Base-by-base conservation (phyloP, 257 asterid genomes). In the Solanum chmielewskii region DNA sequence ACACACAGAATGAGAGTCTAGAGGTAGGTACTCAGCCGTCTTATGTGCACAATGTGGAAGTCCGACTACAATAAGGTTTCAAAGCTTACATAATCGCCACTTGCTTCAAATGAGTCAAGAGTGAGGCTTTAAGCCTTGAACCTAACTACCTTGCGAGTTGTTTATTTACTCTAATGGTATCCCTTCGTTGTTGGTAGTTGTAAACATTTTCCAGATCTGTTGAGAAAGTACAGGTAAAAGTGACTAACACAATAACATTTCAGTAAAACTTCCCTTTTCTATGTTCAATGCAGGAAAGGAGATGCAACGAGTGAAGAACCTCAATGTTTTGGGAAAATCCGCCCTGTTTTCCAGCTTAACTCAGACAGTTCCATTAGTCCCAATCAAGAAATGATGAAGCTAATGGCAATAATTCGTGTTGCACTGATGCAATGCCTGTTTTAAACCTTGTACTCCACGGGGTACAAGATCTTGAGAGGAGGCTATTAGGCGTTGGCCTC, bases 311-410 rank as follows among this genome's bases (percentile, higher is more conserved):
- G 93, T 90, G 97, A 88, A 91, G 84, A 78, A 88, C 16, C 87
- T 97, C 90, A 92, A 94, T 85, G 90, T 95, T 69, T 88, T 94
- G 90, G 91, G 92, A 27, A 95, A 93, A 83, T 88, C 98, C 73
- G 81, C 91, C 11, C 83, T 85, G 8, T 62, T 89, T 13, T 90
- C 80, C 68, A 88, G 86, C 86, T 49, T 87, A 80, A 59, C 84
- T 69, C 91, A 83, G 49, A 85, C 92, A 39, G 83, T 91, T 64
- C 94, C 89, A 49, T 77, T 68, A 86, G 52, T 85, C 66, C 83
- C 93, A 83, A 37, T 71, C 94, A 37, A 90, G 89, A 86, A 92
- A 90, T 91, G 93, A 86, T 42, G 52, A 60, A 6, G 66, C 47
- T 13, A 31, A 31, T 45, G 66, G 49, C 83, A 69, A 87, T 62